A percentile compares a stretch with the other conserved stretches of the same genome.
Conservation (phyloP, 2,329 filamentous ascomycete genomes). For the Aureobasidium subglaciale region DNA sequence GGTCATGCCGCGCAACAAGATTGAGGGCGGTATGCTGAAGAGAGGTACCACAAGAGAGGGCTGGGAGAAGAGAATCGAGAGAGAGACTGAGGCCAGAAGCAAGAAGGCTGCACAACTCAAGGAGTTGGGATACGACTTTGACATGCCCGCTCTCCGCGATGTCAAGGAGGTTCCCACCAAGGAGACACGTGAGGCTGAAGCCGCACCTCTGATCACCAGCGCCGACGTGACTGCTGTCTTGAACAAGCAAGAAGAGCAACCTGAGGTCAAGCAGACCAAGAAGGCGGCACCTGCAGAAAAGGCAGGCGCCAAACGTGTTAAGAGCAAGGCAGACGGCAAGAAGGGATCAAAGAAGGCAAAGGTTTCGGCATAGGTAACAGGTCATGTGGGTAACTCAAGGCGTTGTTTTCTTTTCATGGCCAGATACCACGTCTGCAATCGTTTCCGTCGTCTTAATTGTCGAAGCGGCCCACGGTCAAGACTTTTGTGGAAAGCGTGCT, state of each 20-base stretch:
- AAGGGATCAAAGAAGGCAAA: constrained; percentile 27
- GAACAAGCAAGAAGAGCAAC: constrained; percentile 21
- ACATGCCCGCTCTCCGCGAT: constrained; percentile 63
- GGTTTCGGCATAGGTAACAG: constrained; percentile 16
- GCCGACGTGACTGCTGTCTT: constrained; percentile 29
- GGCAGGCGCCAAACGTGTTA: constrained; percentile 27
- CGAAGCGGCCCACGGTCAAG: not conserved
- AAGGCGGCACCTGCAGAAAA: constrained; percentile 20
- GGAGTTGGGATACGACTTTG: constrained; percentile 76
- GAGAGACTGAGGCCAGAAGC: constrained; percentile 63
- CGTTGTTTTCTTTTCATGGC: constrained; percentile 10
- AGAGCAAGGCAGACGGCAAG: constrained; percentile 28
- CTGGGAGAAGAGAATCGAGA: constrained; percentile 71
- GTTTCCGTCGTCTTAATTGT: not conserved
- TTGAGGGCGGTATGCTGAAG: constrained; percentile 68
- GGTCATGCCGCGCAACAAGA: constrained; percentile 76
- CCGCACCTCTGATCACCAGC: constrained; percentile 26
- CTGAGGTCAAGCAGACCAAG: constrained; percentile 26
- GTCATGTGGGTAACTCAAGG: not conserved
- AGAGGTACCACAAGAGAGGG: constrained; percentile 63
- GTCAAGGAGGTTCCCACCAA: constrained; percentile 47
- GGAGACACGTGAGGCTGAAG: constrained; percentile 25
- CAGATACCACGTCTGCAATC: constrained; percentile 3
- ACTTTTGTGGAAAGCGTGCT: no score
- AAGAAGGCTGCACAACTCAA: constrained; percentile 68